These are phyloP conservation scores for Rhexocercosporidium sp. DNA, from an alignment of 2,329 filamentous ascomycete species.

Conservation along the genomic window DNA sequence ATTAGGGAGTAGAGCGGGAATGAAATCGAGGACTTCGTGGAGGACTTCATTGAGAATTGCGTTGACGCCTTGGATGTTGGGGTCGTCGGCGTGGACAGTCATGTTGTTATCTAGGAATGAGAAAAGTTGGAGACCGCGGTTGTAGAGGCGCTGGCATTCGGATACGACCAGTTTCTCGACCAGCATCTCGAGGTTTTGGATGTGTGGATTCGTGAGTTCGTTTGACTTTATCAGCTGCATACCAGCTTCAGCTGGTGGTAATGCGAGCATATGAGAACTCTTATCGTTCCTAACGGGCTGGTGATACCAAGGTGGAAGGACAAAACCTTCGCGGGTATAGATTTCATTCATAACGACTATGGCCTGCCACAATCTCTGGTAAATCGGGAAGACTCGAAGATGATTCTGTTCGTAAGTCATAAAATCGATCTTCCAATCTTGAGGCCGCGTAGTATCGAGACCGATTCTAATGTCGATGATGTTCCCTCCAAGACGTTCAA, in stretches of 20 bases:
- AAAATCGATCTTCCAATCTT: constrained; percentile 1
- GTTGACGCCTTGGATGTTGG: background rate
- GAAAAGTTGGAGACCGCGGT: constrained; percentile 4
- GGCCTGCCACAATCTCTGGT: background rate
- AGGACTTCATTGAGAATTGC: constrained; percentile 11
- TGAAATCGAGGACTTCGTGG: constrained; percentile 14
- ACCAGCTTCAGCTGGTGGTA: background rate
- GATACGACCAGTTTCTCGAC: constrained; percentile 10
- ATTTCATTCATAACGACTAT: constrained; percentile 1
- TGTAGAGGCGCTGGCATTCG: constrained; percentile 18
- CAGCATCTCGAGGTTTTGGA: background rate
- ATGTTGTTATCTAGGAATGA: background rate
- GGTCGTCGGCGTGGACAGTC: background rate
- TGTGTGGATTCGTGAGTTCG: background rate
- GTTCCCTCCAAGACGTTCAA: constrained; percentile 18
- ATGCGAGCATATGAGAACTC: background rate
- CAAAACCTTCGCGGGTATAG: background rate
- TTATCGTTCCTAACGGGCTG: constrained; percentile 3
- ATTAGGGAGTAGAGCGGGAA: background rate
- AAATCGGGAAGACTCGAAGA: constrained; percentile 18
- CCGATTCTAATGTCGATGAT: constrained; percentile 15
- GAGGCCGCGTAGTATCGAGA: constrained; percentile 11
- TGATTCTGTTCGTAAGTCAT: constrained; percentile 20
- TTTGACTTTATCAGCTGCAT: background rate
- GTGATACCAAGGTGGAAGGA: constrained; percentile 4